Percentiles rank a stretch among this genome's conserved stretches.
Conservation (phyloP, 306 rosid genomes). For the Boehmeria nivea region DNA sequence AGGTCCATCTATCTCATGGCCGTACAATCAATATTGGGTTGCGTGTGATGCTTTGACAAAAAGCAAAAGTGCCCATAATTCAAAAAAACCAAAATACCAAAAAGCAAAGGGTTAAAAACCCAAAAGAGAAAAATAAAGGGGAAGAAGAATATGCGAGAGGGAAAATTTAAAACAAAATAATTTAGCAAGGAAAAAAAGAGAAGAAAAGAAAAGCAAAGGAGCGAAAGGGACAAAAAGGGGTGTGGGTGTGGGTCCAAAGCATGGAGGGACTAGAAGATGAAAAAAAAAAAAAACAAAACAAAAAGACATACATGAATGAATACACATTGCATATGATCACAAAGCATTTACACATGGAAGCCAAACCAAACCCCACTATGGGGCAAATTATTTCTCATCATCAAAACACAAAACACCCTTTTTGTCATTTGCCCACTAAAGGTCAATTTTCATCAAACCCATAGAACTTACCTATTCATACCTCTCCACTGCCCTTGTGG, state of each 20-base stretch:
- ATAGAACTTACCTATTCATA: too few relatives aligned
- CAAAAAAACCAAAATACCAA: conserved; percentile 10
- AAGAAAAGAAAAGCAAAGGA: not conserved
- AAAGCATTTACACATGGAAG: conserved; percentile 55
- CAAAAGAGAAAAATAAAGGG: not conserved
- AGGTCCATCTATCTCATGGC: conserved; percentile 13
- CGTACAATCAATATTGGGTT: conserved; percentile 34
- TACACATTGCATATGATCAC: conserved; percentile 31
- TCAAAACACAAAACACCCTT: conserved; percentile 40
- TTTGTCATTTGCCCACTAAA: conserved; percentile 52
- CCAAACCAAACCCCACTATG: conserved; percentile 56
- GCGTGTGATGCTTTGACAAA: conserved; percentile 29
- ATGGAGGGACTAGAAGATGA: conserved; percentile 23
- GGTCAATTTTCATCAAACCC: conserved; percentile 50
- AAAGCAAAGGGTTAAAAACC: not conserved
- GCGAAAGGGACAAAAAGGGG: conserved; percentile 45
- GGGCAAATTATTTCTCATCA: conserved; percentile 50
- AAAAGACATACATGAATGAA: conserved; percentile 26
- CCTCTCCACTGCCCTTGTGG: too few relatives aligned
- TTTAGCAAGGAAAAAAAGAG: too few relatives aligned
- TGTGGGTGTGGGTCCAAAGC: conserved; percentile 31
- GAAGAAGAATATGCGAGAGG: conserved; percentile 1
- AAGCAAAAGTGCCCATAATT: conserved; percentile 16
- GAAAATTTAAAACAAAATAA: too few relatives aligned
- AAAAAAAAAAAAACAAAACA: not conserved